Conservation (phyloP, 2,329 filamentous ascomycete genomes). For the Beauveria caledonica region DNA sequence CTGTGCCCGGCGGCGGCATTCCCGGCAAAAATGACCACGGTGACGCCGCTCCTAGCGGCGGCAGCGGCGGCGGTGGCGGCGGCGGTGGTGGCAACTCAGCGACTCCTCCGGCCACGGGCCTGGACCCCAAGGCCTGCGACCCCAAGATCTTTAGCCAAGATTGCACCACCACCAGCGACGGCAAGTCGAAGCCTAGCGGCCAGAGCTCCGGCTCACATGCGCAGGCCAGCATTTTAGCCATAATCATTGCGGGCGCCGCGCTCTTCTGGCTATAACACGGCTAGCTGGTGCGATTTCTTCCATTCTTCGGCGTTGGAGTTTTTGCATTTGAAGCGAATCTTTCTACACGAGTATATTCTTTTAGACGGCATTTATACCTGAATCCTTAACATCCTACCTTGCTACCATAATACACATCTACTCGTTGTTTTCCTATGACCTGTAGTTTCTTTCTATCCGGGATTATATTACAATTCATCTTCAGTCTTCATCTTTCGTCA, state of each 20-base stretch:
- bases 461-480: too few species aligned
- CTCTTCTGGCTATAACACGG: conserved; percentile 26
- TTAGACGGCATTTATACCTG: too few species aligned
- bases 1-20: conserved; percentile 24
- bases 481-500: too few species aligned
- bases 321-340: not conserved
- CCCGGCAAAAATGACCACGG: conserved; percentile 19
- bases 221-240: conserved; percentile 28
- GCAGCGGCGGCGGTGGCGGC: conserved; percentile 15
- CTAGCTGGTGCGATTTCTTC: not conserved
- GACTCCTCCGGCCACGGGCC: conserved; percentile 10
- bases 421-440: too few species aligned
- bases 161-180: conserved; percentile 22
- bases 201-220: conserved; percentile 25
- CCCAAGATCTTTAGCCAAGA: conserved; percentile 33
- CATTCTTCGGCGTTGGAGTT: not conserved
- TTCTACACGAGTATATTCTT: too few species aligned
- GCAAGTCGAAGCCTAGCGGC: conserved; percentile 13
- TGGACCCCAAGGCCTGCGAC: conserved; percentile 23
- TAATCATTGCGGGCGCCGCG: conserved; percentile 28
- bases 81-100: conserved; percentile 15
- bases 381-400: too few species aligned
- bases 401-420: too few species aligned
- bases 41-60: conserved; percentile 14
- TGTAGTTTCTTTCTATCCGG: too few species aligned